Evolutionary conservation across 2,329 filamentous ascomycete species (phyloP).

Genomic region (Colletotrichum graminicola): DNA sequence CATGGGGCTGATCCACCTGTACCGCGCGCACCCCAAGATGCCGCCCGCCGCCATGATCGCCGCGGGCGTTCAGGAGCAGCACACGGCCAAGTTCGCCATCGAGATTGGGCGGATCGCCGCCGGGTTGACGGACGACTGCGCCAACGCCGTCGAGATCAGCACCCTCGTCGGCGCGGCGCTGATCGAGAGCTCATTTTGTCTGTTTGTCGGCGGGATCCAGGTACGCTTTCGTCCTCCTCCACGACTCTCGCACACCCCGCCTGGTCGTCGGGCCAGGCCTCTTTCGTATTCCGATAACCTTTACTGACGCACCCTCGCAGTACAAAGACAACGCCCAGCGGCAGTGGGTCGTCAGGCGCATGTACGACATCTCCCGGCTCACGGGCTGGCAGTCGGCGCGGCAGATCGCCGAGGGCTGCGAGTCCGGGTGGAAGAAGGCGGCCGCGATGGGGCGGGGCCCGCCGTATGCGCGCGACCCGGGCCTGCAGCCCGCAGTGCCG

Average conservation of each 20-base stretch:
- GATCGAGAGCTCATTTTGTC: conserved; percentile 82
- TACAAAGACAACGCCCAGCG: conserved; percentile 80
- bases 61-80: conserved; percentile 79
- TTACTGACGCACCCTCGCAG: conserved; percentile 56
- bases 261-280: not conserved
- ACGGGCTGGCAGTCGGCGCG: conserved; percentile 90
- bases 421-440: conserved; percentile 84
- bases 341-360: conserved; percentile 79
- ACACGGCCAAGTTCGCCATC: conserved; percentile 78
- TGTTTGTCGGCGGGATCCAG: conserved; percentile 89
- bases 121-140: conserved; percentile 72
- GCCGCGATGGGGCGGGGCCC: conserved; percentile 81
- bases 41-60: conserved; percentile 91
- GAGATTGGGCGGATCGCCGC: conserved; percentile 85
- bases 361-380: conserved; percentile 80
- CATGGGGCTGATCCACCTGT: conserved; percentile 84
- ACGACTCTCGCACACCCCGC: not conserved
- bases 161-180: conserved; percentile 84
- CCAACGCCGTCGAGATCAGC: conserved; percentile 70
- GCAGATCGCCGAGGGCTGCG: conserved; percentile 86
- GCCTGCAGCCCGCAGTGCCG: conserved; percentile 53
- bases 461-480: conserved; percentile 70
- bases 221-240: conserved; percentile 53
- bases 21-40: conserved; percentile 88
- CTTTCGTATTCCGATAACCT: not conserved